These are phyloP conservation scores for Pseudocercospora fijiensis DNA, from an alignment of 2,329 filamentous ascomycete genomes.

Conservation along the genomic window DNA sequence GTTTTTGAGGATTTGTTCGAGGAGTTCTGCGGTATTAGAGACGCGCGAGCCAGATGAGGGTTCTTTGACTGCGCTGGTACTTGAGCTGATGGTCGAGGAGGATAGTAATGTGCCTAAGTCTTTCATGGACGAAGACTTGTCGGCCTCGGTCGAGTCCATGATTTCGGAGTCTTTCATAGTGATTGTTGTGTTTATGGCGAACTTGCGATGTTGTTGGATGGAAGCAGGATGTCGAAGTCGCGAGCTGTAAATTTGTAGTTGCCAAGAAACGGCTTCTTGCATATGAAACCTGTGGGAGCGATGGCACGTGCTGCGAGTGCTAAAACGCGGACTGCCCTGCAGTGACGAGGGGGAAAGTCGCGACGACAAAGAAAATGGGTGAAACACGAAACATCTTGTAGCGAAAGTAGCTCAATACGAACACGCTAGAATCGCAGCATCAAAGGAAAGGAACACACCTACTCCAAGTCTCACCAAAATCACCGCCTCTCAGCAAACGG, in stretches of 20 bases:
- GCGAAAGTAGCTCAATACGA: not conserved
- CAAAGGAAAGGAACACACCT: not conserved
- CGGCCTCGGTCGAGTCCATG: not conserved
- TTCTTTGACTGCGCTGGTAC: not conserved
- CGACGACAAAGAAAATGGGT: not conserved
- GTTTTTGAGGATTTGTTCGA: not conserved
- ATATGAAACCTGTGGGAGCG: not conserved
- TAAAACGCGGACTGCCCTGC: too few species aligned
- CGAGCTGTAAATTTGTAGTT: not conserved
- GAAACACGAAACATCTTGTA: not conserved
- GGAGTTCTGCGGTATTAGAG: not conserved
- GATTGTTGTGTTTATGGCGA: not conserved
- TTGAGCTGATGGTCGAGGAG: not conserved
- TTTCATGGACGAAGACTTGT: not conserved
- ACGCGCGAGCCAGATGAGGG: not conserved
- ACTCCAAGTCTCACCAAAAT: not conserved
- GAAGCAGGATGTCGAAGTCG: not conserved
- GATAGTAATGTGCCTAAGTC: not conserved
- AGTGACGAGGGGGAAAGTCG: not conserved
- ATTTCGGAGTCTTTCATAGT: not conserved
- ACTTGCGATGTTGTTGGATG: not conserved
- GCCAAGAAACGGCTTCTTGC: not conserved
- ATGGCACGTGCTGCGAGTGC: not conserved
- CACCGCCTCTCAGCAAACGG: constrained; percentile 3
- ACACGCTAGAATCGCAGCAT: not conserved